phyloP scores from a whole-genome alignment of 257 asterid species.

The Plantago elongata region DNA sequence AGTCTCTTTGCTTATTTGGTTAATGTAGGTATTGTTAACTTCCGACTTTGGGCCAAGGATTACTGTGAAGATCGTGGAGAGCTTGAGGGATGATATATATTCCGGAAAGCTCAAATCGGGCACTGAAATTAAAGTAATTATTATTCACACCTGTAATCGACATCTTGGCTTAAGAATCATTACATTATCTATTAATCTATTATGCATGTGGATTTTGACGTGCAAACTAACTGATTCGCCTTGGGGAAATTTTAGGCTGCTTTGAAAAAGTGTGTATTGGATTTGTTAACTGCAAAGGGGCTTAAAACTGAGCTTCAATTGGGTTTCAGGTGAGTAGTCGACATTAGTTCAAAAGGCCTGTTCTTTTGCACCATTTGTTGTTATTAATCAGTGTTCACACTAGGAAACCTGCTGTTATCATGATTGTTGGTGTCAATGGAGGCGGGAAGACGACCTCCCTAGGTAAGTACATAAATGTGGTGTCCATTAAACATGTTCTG shows the following conservation, averaged over 20 bases:
- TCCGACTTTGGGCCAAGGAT: constrained; percentile 96
- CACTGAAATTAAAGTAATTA: constrained; percentile 72
- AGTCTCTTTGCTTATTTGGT: not conserved
- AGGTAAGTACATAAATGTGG: constrained; percentile 44
- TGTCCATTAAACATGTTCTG: not conserved
- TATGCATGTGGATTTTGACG: not conserved
- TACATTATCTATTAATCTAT: not conserved
- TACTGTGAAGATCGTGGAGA: constrained; percentile 83
- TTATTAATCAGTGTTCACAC: constrained; percentile 23
- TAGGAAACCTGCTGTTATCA: constrained; percentile 95
- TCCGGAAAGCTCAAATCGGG: constrained; percentile 93
- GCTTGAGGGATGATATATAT: constrained; percentile 86
- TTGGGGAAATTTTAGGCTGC: constrained; percentile 48
- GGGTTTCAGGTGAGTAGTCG: constrained; percentile 65
- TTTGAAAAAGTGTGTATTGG: constrained; percentile 67
- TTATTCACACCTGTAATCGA: not conserved
- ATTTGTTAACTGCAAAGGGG: constrained; percentile 70
- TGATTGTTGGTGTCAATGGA: constrained; percentile 98
- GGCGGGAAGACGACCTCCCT: constrained; percentile 99
- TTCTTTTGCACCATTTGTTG: not conserved
- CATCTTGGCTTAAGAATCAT: not conserved
- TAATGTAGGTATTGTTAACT: constrained; percentile 60
- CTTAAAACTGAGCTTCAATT: constrained; percentile 80
- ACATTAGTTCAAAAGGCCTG: constrained; percentile 13
- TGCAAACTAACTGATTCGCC: constrained; percentile 14